Evolutionary conservation across 495 filamentous ascomycete genomes (phyloP).

Genomic region (Penicillium riverlandense): DNA sequence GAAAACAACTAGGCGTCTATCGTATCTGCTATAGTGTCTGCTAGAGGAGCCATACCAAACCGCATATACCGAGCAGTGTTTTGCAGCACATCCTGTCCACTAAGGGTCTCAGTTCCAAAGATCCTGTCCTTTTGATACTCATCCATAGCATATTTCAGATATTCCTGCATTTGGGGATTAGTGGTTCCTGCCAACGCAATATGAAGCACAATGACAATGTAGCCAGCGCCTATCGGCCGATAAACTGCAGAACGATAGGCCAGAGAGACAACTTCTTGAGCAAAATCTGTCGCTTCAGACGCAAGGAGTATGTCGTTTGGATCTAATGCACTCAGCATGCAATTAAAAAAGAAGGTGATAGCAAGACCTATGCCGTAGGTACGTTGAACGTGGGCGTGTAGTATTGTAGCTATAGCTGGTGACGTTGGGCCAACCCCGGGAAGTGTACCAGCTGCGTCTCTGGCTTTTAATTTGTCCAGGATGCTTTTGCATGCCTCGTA

Average conservation of each 20-base stretch:
- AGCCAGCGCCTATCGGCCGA: constrained; percentile 28
- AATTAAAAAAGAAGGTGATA: constrained; percentile 27
- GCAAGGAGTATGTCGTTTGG: neutral
- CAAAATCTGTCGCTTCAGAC: constrained; percentile 18
- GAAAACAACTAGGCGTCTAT: too few relatives aligned
- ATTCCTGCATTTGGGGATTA: constrained; percentile 8
- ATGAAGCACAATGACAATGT: constrained; percentile 20
- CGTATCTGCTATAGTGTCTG: too few relatives aligned
- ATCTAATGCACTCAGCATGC: constrained; percentile 18
- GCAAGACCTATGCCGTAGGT: constrained; percentile 25
- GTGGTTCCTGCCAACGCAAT: constrained; percentile 21
- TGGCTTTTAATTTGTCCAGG: constrained; percentile 7
- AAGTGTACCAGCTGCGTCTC: constrained; percentile 4
- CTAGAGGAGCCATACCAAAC: neutral
- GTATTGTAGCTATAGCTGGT: neutral
- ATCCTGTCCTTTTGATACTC: constrained; percentile 21
- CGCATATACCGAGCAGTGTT: constrained; percentile 7
- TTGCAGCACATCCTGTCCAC: constrained; percentile 2
- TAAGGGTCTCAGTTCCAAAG: neutral
- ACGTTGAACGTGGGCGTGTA: constrained; percentile 26
- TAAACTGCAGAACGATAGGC: constrained; percentile 16
- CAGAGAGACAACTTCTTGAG: constrained; percentile 22
- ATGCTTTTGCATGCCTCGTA: constrained; percentile 21
- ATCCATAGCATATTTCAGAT: constrained; percentile 6
- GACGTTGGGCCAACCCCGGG: neutral